Evolutionary conservation across 2,329 filamentous ascomycete species (phyloP), one percentile per base, ranked within the genome.

Genomic region (Zalaria obscura): DNA sequence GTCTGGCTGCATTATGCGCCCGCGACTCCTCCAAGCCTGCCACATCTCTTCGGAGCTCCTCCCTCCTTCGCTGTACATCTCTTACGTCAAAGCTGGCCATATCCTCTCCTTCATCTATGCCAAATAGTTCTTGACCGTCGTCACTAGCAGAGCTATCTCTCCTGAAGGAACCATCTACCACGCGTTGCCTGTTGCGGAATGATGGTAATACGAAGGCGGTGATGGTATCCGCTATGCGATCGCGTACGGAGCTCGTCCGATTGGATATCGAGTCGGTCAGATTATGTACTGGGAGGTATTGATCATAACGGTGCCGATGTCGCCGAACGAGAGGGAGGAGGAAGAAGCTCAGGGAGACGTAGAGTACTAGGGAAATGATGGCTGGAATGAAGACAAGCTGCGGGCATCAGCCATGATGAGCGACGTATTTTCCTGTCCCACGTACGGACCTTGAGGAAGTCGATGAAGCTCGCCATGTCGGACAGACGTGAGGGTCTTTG

Each of bases 361-460:
- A 88, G 49, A 85, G 64, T 46, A 73, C 60, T 38, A 86, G 69
- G 36, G 82, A 82, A 54, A 86, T 78, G 54, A 79, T 53, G 40
- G 80, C 80, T 29, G 83, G 82, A 48, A 84, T 64, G 51, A 85
- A 59, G 47, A 87, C 63, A 4, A 78, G 82, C 82, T 87, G 53
- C 29, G 29, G 7, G 29, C 29, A 7, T 7, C 7, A 32, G 7
- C 29, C 7, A n/a, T 7, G 29, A 32, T 7, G 29, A n/a, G 29
- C n/a, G 29, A n/a, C n/a, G 29, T 32, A n/a, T 32, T 18, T 18
- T 18, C 18, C 18, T 18, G 18, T 18, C 18, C 18, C 18, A 32
- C 7, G 29, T 32, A n/a, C n/a, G 29, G 7, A 32, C 29, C 29
- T 32, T 32, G 29, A 32, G 29, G 29, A 32, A 32, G 7, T 32